Evolutionary conservation across 768 basidiomycete genomes (phyloP).

Genomic region (Amanita inopinata): DNA sequence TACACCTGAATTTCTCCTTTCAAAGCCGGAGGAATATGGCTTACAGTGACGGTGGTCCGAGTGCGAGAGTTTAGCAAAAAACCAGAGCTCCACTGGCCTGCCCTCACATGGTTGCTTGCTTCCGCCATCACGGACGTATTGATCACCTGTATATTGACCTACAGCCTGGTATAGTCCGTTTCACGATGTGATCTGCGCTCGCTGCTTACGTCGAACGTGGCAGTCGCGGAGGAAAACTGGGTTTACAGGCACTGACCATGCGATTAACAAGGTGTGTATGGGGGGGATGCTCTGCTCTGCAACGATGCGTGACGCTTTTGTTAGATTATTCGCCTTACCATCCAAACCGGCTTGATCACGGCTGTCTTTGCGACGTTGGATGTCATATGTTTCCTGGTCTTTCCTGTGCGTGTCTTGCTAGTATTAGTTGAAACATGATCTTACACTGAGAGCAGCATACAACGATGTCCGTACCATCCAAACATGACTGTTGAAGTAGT

Average conservation of each 20-base stretch:
- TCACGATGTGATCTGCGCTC: neutral
- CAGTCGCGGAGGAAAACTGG: constrained; percentile 29
- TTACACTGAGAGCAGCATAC: constrained; percentile 18
- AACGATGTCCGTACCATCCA: constrained; percentile 14
- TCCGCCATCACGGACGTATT: constrained; percentile 36
- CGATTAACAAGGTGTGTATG: constrained; percentile 18
- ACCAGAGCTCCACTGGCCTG: constrained; percentile 21
- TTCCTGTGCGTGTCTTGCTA: constrained; percentile 14
- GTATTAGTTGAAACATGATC: no score
- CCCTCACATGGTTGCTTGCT: constrained; percentile 34
- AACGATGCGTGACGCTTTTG: no score
- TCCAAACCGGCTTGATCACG: constrained; percentile 23
- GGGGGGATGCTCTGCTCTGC: no score
- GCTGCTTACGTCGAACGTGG: constrained; percentile 1
- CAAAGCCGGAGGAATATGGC: constrained; percentile 25
- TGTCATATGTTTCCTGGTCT: constrained; percentile 20
- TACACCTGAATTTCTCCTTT: neutral
- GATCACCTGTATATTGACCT: constrained; percentile 33
- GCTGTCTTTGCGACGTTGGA: constrained; percentile 21
- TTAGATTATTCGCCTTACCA: constrained; percentile 15
- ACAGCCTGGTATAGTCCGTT: constrained; percentile 27
- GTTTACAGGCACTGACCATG: constrained; percentile 24
- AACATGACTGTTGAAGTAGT: neutral
- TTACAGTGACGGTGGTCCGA: constrained; percentile 17
- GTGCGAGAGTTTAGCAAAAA: constrained; percentile 20